Base-by-base conservation (phyloP, 1,139 yeast genomes). In the Magnusiomyces ingens region DNA sequence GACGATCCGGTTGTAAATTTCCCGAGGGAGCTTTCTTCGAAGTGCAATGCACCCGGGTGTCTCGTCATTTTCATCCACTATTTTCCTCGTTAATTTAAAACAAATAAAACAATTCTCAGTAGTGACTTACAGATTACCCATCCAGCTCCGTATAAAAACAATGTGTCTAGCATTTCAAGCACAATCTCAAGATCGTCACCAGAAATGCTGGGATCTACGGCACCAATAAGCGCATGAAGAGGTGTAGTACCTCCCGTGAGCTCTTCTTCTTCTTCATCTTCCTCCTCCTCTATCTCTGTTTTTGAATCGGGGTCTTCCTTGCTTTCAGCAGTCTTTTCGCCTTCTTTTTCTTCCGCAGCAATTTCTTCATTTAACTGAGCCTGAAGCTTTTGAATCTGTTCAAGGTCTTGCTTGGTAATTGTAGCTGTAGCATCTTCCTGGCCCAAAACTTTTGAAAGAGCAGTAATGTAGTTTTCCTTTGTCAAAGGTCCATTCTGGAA, bases 91-190 rank as follows among this genome's bases (percentile, higher is more conserved):
- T 29, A 44, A 42, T 18, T 10, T 21, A 11, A 21, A 41, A 13
- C n/a, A 43, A 18, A 37, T n/a, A 38, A 13, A 18, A n/a, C 12
- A 45, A n/a, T 44, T 35, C 6, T 29, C n/a, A 37, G n/a, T n/a
- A n/a, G 12, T 10, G 18, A 47, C 49, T 40, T 48, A 48, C 42
- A 58, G 58, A 68, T 62, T 64, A 68, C 83, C 97, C 97, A 91
- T 8, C 95, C 95, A 0, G 95, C 96, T 13, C 98, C 98, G 67
- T 82, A 85, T 63, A 87, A 82, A 62, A 91, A 82, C 55, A 91
- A 69, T 13, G 73, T 75, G 40, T 80, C 80, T 55, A 88, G 81
- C 81, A 90, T 75, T 19, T 71, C 67, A 38, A 69, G 59, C 0
- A 85, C 79, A 0, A 80, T 74, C 1, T 62, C 64, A 32, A 71